Evolutionary conservation across 1,139 yeast genomes (phyloP).

Genomic region (Torulaspora pretoriensis): DNA sequence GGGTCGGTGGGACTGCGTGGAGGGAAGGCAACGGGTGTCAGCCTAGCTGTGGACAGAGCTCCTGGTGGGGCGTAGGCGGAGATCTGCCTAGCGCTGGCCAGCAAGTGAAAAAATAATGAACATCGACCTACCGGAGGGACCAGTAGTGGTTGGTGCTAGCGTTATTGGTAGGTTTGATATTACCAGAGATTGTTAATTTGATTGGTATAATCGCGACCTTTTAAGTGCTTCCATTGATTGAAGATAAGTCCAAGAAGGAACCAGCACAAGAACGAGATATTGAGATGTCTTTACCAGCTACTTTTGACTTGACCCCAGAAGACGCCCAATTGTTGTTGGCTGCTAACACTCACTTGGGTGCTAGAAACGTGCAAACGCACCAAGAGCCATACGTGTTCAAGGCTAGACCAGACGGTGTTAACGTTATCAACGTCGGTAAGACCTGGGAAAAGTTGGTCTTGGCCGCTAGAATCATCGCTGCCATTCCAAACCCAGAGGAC

Average conservation of each 20-base stretch:
- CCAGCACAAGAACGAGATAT: constrained; percentile 28
- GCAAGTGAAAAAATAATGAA: constrained; percentile 11
- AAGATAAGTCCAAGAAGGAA: constrained; percentile 20
- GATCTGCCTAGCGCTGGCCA: not conserved
- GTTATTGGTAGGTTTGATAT: constrained; percentile 7
- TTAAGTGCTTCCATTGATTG: constrained; percentile 6
- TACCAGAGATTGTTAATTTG: constrained; percentile 5
- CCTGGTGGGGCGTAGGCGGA: not conserved
- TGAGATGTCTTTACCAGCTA: constrained; percentile 80
- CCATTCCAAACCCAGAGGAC: constrained; percentile 97
- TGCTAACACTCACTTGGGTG: constrained; percentile 99
- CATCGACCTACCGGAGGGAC: constrained; percentile 7
- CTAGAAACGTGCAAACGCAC: constrained; percentile 99
- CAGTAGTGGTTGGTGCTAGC: constrained; percentile 1
- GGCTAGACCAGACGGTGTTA: constrained; percentile 99
- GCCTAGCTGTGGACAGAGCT: not conserved
- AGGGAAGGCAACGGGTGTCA: not conserved
- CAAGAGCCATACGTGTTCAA: constrained; percentile 99
- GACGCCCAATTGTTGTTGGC: constrained; percentile 99
- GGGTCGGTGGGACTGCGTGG: not conserved
- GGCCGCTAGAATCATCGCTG: constrained; percentile 99
- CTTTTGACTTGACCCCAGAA: constrained; percentile 91
- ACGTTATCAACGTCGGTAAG: constrained; percentile 96
- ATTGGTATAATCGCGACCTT: constrained; percentile 6
- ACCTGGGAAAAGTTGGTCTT: constrained; percentile 99